These are phyloP conservation scores for Chytridium lagenaria DNA, from an alignment of 371 early-diverging fungal species.

Conservation along the genomic window DNA sequence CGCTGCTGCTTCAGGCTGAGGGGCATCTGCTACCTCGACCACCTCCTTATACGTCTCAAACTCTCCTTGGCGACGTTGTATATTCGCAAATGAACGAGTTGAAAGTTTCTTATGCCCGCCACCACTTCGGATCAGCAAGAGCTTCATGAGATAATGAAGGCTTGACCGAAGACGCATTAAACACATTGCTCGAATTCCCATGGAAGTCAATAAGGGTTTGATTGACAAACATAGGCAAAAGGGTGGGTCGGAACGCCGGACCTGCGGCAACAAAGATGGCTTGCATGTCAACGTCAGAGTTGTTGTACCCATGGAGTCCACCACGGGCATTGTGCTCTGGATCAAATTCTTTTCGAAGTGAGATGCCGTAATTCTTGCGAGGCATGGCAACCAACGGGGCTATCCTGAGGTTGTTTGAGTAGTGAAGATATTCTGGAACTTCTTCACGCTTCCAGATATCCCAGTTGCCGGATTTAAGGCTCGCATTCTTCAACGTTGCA, in stretches of 20 bases:
- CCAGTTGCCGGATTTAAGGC: slow-evolving; percentile 27
- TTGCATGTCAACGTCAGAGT: slow-evolving; percentile 77
- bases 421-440: slow-evolving; percentile 48
- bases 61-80: neutral
- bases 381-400: slow-evolving; percentile 78
- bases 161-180: neutral
- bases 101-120: neutral
- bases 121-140: slow-evolving; percentile 15
- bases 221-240: neutral
- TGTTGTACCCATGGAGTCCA: slow-evolving; percentile 92
- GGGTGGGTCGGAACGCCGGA: slow-evolving; percentile 61
- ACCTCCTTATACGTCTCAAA: neutral
- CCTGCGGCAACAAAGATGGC: slow-evolving; percentile 88
- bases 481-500: slow-evolving; percentile 28
- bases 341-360: slow-evolving; percentile 1
- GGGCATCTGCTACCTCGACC: neutral
- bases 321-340: slow-evolving; percentile 41
- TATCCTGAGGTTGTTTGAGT: slow-evolving; percentile 63
- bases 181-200: too few species aligned
- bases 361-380: slow-evolving; percentile 40
- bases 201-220: neutral
- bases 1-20: neutral
- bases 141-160: slow-evolving; percentile 14
- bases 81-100: neutral
- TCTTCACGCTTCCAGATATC: slow-evolving; percentile 40